Evolutionary conservation across 306 rosid species (phyloP).

Genomic region (Benincasa hispida): DNA sequence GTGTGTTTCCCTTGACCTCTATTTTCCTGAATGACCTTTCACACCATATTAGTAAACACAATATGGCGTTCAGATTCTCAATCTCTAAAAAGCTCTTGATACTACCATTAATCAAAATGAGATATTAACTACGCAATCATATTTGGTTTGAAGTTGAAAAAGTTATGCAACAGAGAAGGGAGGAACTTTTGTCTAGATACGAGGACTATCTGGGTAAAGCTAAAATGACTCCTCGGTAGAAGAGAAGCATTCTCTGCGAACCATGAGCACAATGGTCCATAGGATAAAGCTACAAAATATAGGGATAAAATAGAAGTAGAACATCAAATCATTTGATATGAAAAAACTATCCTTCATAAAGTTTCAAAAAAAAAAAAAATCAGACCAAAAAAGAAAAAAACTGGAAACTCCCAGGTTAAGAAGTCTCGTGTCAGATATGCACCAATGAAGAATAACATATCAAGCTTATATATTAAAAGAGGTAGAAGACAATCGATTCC

Average conservation of each 20-base stretch:
- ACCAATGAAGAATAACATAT: background rate
- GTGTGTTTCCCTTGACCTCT: background rate
- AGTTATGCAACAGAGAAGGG: background rate
- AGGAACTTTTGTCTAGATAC: background rate
- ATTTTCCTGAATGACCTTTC: background rate
- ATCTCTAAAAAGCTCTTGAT: background rate
- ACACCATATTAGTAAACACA: background rate
- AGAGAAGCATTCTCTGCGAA: background rate
- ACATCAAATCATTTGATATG: background rate
- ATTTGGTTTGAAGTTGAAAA: background rate
- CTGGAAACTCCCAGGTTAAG: background rate
- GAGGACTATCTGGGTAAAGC: background rate
- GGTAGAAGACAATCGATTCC: background rate
- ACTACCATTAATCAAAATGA: background rate
- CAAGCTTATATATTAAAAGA: background rate
- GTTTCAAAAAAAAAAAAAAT: no score
- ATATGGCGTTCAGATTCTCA: background rate
- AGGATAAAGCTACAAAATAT: background rate
- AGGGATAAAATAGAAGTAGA: background rate
- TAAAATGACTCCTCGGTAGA: background rate
- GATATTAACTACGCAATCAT: background rate
- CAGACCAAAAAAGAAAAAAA: background rate
- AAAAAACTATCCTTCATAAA: background rate
- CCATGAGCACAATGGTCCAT: background rate
- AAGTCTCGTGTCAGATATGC: background rate